Evolutionary conservation across 2,329 filamentous ascomycete genomes (phyloP).

Genomic region (Ascochyta clinopodiicola): DNA sequence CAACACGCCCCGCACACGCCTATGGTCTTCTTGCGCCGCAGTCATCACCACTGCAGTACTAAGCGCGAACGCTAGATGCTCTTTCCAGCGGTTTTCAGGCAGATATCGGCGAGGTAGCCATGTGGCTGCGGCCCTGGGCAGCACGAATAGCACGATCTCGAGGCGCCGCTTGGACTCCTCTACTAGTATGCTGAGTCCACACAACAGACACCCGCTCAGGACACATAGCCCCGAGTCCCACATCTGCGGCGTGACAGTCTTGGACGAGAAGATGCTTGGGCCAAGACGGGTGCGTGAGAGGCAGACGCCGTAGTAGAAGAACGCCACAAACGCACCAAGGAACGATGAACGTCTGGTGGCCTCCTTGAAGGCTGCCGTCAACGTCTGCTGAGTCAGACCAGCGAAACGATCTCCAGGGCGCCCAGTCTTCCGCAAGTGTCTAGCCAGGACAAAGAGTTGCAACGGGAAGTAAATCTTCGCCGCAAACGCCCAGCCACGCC

Average conservation of each 20-base stretch:
- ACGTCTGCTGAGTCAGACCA: slow-evolving; percentile 33
- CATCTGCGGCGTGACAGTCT: slow-evolving; percentile 60
- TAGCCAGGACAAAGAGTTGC: slow-evolving; percentile 57
- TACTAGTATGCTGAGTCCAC: slow-evolving; percentile 81
- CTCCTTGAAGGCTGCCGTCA: slow-evolving; percentile 62
- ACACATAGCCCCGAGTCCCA: slow-evolving; percentile 72
- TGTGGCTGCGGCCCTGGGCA: slow-evolving; percentile 77
- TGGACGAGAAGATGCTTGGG: slow-evolving; percentile 68
- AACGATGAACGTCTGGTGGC: slow-evolving; percentile 77
- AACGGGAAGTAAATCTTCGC: slow-evolving; percentile 79
- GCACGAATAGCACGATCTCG: slow-evolving; percentile 81
- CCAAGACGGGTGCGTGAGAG: slow-evolving; percentile 76
- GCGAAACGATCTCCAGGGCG: slow-evolving; percentile 26
- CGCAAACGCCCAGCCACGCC: slow-evolving; percentile 73
- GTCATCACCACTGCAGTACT: slow-evolving; percentile 42
- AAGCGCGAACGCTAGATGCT: slow-evolving; percentile 39
- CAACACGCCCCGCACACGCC: slow-evolving; percentile 38
- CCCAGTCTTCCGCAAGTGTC: slow-evolving; percentile 14
- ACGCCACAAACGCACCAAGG: slow-evolving; percentile 75
- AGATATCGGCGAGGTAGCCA: slow-evolving; percentile 74
- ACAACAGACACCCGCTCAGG: slow-evolving; percentile 73
- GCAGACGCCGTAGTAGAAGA: slow-evolving; percentile 88
- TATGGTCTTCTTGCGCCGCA: slow-evolving; percentile 35
- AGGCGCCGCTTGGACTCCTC: slow-evolving; percentile 71
- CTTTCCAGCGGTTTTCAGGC: slow-evolving; percentile 36